phyloP scores from a whole-genome alignment of 495 filamentous ascomycete genomes.

The Tuber brumale region DNA sequence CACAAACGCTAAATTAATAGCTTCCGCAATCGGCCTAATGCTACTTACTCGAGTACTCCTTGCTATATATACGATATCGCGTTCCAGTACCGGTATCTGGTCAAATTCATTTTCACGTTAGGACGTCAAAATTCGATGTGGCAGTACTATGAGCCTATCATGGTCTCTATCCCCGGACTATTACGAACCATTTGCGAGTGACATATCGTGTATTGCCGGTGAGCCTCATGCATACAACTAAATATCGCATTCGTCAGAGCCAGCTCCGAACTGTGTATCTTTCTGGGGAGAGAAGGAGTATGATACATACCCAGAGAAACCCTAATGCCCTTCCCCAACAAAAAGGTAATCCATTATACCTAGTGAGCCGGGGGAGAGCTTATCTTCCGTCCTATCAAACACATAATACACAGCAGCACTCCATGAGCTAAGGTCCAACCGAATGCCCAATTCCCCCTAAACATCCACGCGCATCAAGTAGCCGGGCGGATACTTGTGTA shows the following conservation, averaged over 20 bases:
- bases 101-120: too few species aligned
- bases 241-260: not conserved
- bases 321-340: constrained; percentile 54
- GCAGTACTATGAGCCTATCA: too few species aligned
- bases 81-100: too few species aligned
- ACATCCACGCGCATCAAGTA: constrained; percentile 57
- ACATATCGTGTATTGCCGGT: not conserved
- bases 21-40: too few species aligned
- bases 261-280: not conserved
- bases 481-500: constrained; percentile 53
- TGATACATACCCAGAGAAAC: constrained; percentile 48
- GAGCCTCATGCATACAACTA: not conserved
- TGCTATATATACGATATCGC: too few species aligned
- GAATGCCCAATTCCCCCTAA: constrained; percentile 56
- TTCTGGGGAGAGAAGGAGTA: not conserved
- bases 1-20: too few species aligned
- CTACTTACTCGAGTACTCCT: too few species aligned
- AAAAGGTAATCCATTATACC: constrained; percentile 48
- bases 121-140: too few species aligned
- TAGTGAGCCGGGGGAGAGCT: constrained; percentile 46
- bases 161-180: too few species aligned
- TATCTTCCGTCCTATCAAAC: constrained; percentile 45
- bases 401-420: constrained; percentile 47
- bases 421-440: constrained; percentile 57
- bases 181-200: not conserved